Conservation (phyloP, 148 eudicot genomes). For the Amaranthus palmeri region DNA sequence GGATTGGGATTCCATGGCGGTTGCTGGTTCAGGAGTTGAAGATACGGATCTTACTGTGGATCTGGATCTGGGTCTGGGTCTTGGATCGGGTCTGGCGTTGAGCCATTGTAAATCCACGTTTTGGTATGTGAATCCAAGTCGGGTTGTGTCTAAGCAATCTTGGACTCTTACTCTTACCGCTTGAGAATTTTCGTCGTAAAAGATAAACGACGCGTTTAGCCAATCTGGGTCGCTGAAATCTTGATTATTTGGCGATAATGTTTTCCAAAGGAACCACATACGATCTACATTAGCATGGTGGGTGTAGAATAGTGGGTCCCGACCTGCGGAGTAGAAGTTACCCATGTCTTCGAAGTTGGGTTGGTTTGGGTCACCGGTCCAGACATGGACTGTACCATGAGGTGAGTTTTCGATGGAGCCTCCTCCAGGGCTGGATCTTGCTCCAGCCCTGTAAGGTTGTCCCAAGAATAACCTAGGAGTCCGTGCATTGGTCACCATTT, state of each 20-base stretch:
- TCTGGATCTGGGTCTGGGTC: not conserved
- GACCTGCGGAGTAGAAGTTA: slow-evolving; percentile 72
- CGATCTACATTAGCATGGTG: slow-evolving; percentile 76
- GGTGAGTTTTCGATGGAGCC: slow-evolving; percentile 67
- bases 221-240: slow-evolving; percentile 63
- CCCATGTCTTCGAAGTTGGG: slow-evolving; percentile 78
- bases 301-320: slow-evolving; percentile 69
- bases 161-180: slow-evolving; percentile 48
- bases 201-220: slow-evolving; percentile 51
- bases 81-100: slow-evolving; percentile 31
- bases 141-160: slow-evolving; percentile 52
- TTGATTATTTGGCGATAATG: slow-evolving; percentile 42
- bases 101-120: slow-evolving; percentile 60
- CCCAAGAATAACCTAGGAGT: not conserved
- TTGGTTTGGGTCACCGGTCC: slow-evolving; percentile 60
- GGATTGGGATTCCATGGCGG: slow-evolving; percentile 24
- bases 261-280: slow-evolving; percentile 75
- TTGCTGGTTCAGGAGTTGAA: slow-evolving; percentile 32
- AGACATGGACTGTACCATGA: slow-evolving; percentile 65
- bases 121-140: slow-evolving; percentile 61
- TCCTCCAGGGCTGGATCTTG: slow-evolving; percentile 34
- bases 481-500: slow-evolving; percentile 8
- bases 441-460: not conserved
- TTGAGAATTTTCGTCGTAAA: slow-evolving; percentile 70
- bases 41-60: slow-evolving; percentile 24